Evolutionary conservation across 2,329 filamentous ascomycete genomes (phyloP).

Genomic region (Aspergillus neoniger): DNA sequence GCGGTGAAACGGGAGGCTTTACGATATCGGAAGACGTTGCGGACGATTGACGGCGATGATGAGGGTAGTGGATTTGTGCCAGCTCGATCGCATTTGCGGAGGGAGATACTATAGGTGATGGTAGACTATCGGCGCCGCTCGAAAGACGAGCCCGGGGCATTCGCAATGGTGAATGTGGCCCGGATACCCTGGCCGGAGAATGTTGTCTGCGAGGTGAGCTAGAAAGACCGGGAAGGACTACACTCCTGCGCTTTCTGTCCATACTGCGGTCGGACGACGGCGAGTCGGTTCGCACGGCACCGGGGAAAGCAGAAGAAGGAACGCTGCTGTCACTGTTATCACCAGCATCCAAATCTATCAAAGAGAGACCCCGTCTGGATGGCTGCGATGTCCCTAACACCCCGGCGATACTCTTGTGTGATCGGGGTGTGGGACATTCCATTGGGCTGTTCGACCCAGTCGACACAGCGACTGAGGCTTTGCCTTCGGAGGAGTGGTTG

Average conservation of each 20-base stretch:
- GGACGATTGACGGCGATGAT: constrained; percentile 89
- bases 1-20: constrained; percentile 76
- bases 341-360: constrained; percentile 82
- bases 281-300: constrained; percentile 77
- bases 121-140: constrained; percentile 55
- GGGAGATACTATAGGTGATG: constrained; percentile 87
- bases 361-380: constrained; percentile 74
- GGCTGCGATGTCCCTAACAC: constrained; percentile 59
- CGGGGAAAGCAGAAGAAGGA: constrained; percentile 74
- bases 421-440: constrained; percentile 88
- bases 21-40: constrained; percentile 73
- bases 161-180: constrained; percentile 82
- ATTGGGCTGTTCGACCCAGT: constrained; percentile 86
- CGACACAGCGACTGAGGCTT: constrained; percentile 66
- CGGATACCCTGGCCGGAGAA: constrained; percentile 74
- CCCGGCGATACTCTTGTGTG: constrained; percentile 64
- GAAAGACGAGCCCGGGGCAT: constrained; percentile 78
- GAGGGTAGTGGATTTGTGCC: constrained; percentile 54
- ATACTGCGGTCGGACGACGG: constrained; percentile 85
- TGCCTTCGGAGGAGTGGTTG: constrained; percentile 48
- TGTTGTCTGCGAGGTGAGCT: constrained; percentile 79
- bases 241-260: constrained; percentile 82
- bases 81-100: constrained; percentile 79
- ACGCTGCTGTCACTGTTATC: constrained; percentile 81
- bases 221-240: constrained; percentile 76